Percentiles rank a stretch among this genome's conserved stretches.
Conservation (phyloP, 2,329 filamentous ascomycete genomes). For the Ophiostoma ulmi region DNA sequence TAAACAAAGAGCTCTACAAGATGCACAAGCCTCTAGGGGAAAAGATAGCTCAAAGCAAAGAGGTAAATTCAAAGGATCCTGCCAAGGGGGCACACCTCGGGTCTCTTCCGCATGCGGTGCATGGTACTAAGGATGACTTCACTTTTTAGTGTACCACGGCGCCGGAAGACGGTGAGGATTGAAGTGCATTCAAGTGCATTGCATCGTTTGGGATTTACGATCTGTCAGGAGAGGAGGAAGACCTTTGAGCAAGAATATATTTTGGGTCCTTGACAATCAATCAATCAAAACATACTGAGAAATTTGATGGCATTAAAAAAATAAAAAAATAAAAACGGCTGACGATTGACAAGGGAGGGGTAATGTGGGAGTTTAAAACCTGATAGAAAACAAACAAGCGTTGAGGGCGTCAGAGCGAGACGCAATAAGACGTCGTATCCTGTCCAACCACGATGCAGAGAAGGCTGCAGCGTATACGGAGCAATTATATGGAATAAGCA, state of each 20-base stretch:
- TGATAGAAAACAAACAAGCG: neutral
- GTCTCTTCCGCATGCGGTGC: conserved; percentile 3
- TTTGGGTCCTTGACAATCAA: too few species aligned
- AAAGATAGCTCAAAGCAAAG: too few species aligned
- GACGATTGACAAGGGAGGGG: neutral
- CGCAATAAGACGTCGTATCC: conserved; percentile 32
- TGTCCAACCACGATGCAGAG: conserved; percentile 39
- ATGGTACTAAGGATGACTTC: neutral
- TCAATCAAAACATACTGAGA: neutral
- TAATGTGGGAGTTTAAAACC: neutral
- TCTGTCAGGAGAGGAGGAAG: neutral
- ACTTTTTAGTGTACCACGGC: neutral
- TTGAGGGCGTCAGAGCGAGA: neutral
- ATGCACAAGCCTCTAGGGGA: too few species aligned
- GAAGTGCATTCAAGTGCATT: neutral
- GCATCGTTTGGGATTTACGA: neutral
- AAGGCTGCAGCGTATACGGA: conserved; percentile 11
- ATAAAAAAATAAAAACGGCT: neutral
- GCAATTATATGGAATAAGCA: neutral
- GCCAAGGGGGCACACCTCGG: neutral
- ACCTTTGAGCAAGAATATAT: too few species aligned
- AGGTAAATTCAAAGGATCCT: neutral
- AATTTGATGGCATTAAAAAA: neutral
- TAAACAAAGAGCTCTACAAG: too few species aligned
- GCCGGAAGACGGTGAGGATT: neutral